Percentiles rank a stretch among this genome's conserved stretches.
Conservation (phyloP, 2,329 filamentous ascomycete genomes). For the Venturia asperata region DNA sequence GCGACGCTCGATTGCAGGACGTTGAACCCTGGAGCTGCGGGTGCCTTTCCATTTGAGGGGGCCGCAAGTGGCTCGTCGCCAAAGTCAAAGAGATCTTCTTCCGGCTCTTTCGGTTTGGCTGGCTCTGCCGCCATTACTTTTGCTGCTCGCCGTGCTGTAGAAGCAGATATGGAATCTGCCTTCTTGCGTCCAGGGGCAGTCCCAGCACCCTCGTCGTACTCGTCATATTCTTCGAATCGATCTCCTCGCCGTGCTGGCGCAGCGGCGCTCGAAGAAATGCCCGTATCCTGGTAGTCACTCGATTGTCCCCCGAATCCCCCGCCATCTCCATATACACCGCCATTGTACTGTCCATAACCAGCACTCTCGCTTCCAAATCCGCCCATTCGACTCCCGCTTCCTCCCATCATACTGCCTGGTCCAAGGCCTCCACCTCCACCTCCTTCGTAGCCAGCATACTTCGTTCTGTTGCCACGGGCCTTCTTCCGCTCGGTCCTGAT, state of each 20-base stretch:
- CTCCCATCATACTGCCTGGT: constrained; percentile 36
- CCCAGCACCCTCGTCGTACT: constrained; percentile 72
- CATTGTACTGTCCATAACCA: constrained; percentile 60
- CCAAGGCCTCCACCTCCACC: constrained; percentile 63
- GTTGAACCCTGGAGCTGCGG: constrained; percentile 39
- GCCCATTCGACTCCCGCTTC: constrained; percentile 75
- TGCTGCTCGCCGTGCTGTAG: constrained; percentile 26
- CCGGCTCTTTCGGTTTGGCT: constrained; percentile 77
- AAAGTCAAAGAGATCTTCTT: constrained; percentile 87
- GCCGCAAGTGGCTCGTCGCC: constrained; percentile 58
- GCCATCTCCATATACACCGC: constrained; percentile 86
- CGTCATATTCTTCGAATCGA: constrained; percentile 93
- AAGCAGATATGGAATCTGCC: constrained; percentile 29
- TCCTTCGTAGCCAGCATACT: constrained; percentile 91
- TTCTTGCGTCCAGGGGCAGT: constrained; percentile 48
- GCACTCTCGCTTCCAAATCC: constrained; percentile 75
- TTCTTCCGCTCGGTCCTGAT: constrained; percentile 77
- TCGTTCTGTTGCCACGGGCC: constrained; percentile 79
- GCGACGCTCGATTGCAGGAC: constrained; percentile 33
- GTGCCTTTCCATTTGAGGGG: constrained; percentile 39
- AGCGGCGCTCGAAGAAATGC: constrained; percentile 56
- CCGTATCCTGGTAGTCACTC: constrained; percentile 28
- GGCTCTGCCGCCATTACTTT: constrained; percentile 53
- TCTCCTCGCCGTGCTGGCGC: constrained; percentile 53
- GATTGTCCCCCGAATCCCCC: constrained; percentile 81